Base-by-base conservation (phyloP, 2,329 filamentous ascomycete genomes). In the Myriosclerotinia duriaeana region DNA sequence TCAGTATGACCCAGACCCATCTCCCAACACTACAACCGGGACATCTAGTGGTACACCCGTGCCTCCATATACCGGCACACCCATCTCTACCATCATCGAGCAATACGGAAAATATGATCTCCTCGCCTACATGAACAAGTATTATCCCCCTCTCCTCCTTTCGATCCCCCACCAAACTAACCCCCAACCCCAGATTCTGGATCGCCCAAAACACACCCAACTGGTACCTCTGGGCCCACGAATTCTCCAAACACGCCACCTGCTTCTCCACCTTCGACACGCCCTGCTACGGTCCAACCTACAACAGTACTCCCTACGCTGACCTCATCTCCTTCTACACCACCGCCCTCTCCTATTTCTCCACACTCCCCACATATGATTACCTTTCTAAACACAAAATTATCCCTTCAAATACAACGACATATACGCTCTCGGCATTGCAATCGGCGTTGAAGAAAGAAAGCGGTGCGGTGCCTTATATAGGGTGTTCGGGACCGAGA, bases 171-270 rank as follows among this genome's bases (percentile, higher is more conserved):
- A 40, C 12, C 6, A 4, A 53, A 30, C 44, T 53, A 22, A 56
- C n/a, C n/a, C 5, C n/a, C 17, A 11, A 17, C 44, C 42, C 34
- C 46, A 71, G 48, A 68, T 83, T 81, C 81, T 90, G 87, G 88
- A 81, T 88, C 70, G 82, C 81, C 58, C 84, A 85, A 70, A 78
- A 78, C 68, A 81, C 82, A 59, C 80, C 82, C 17, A 89, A 87
- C 77, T 75, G 78, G 61, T 80, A 83, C 44, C 85, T 90, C 78
- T 89, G 87, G 87, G 87, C 77, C 50, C 87, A 89, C 78, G 87
- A 89, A 74, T 89, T 87, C 79, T 83, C 80, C 77, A 89, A 89
- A 79, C 87, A 89, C 76, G 87, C 82, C 3, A 89, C 87, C 17
- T 90, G 87, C 80, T 89, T 79, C 79, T 85, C 82, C 56, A 88